Conservation (phyloP, 331 rosid genomes). For the Phaseolus coccineus region DNA sequence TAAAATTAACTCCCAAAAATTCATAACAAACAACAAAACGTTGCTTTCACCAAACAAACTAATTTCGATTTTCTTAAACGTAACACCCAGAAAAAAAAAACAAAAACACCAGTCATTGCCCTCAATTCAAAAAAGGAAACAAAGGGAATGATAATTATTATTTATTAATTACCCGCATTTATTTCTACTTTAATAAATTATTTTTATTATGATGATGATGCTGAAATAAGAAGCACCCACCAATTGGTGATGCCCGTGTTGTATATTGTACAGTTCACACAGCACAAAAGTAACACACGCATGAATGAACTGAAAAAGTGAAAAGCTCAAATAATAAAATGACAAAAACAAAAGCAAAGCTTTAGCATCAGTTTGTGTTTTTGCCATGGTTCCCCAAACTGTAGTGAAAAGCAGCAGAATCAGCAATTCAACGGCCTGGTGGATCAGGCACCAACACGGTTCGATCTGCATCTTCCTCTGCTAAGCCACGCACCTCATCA, state of each 20-base stretch:
- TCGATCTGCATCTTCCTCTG: constrained; percentile 41
- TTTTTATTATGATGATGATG: too few relatives aligned
- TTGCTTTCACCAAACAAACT: constrained; percentile 14
- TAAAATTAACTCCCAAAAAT: background rate
- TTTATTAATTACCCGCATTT: background rate
- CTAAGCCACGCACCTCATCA: background rate
- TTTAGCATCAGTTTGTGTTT: background rate
- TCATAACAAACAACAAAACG: constrained; percentile 44
- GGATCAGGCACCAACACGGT: constrained; percentile 32
- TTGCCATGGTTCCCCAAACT: constrained; percentile 14
- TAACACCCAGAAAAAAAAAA: background rate
- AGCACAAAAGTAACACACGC: constrained; percentile 23
- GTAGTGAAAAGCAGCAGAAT: background rate
- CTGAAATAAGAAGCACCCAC: background rate
- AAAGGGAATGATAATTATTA: constrained; percentile 10
- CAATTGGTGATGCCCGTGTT: background rate
- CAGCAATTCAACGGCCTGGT: background rate
- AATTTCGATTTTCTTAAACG: constrained; percentile 12
- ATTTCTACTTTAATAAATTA: background rate
- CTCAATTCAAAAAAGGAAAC: background rate
- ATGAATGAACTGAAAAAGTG: constrained; percentile 38
- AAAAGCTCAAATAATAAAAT: constrained; percentile 29
- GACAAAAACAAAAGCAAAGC: background rate
- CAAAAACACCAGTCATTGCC: constrained; percentile 1
- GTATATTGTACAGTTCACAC: constrained; percentile 26